Evolutionary conservation across 805 yeast genomes (phyloP), one percentile per base, ranked within the genome.

Genomic region (Myxozyma sirexii): DNA sequence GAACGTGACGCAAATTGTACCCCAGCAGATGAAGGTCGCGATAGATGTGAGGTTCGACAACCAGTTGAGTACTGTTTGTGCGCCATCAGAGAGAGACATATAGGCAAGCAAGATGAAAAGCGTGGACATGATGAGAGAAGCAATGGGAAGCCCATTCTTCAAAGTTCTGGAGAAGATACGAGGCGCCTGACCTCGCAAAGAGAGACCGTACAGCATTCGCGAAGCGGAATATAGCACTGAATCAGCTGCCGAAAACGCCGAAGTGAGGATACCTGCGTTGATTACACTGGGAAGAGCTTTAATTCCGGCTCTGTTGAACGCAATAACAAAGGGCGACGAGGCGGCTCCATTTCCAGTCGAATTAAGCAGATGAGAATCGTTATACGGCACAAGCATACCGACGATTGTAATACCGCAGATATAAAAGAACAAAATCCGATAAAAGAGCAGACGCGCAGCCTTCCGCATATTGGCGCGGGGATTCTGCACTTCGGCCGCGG

Each of bases 261-360:
- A 82, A 4, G 89, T 78, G 56, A 90, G 78, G 56, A 90, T 79
- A 31, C 89, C 82, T 0, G 83, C 96, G 73, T 91, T 91, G 58
- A 91, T 90, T 61, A 90, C 79, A 69, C 86, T 82, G 33, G 96
- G 96, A 49, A 90, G 76, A 0, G 81, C 85, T 35, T 77, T 81
- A 55, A 90, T 86, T 0, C 82, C 80, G 56, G 78, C 79, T n/a
- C 61, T 46, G 43, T 72, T 56, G 90, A 90, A 90, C 1, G 93
- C 93, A 67, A 90, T 83, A 53, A 88, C 94, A 68, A 86, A 89
- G 0, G 96, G 94, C 19, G 91, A 84, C 4, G 89, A 84, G 37
- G 84, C 87, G 0, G 88, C 96, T 57, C 93, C 94, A 19, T 80
- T 76, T 17, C 79, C 77, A 54, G 87, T 78, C 8, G 92, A 88